Evolutionary conservation across 306 rosid genomes (phyloP).

Genomic region (Gastrolobium villosum): DNA sequence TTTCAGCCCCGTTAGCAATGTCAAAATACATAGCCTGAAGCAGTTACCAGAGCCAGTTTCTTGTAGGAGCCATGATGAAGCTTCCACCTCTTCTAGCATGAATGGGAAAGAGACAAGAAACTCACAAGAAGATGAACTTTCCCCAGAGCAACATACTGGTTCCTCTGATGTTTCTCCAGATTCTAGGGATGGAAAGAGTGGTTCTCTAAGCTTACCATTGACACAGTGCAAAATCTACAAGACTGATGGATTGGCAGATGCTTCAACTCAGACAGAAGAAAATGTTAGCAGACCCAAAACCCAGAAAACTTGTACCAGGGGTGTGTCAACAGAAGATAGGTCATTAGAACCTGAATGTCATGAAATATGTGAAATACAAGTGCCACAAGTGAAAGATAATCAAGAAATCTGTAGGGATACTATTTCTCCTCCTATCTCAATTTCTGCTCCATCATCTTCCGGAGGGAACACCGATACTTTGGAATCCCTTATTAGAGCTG

Average conservation of each 20-base stretch:
- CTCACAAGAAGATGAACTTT: slow-evolving; percentile 79
- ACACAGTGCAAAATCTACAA: slow-evolving; percentile 79
- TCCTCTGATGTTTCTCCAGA: slow-evolving; percentile 75
- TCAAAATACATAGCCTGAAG: slow-evolving; percentile 71
- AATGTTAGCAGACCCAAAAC: slow-evolving; percentile 50
- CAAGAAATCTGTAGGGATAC: slow-evolving; percentile 60
- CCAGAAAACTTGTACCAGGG: slow-evolving; percentile 81
- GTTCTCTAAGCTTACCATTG: slow-evolving; percentile 73
- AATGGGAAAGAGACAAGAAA: slow-evolving; percentile 76
- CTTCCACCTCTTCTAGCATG: slow-evolving; percentile 87
- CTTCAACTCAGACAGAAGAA: slow-evolving; percentile 95
- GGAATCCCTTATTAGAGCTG: slow-evolving; percentile 91
- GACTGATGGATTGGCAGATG: slow-evolving; percentile 82
- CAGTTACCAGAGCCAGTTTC: slow-evolving; percentile 77
- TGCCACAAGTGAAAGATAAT: slow-evolving; percentile 57
- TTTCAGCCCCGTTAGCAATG: slow-evolving; percentile 62
- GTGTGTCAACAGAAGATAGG: slow-evolving; percentile 90
- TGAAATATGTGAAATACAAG: slow-evolving; percentile 51
- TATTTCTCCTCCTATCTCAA: slow-evolving; percentile 70
- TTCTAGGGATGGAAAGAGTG: slow-evolving; percentile 65
- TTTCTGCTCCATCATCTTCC: slow-evolving; percentile 72
- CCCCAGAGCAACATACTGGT: slow-evolving; percentile 55
- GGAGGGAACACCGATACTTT: slow-evolving; percentile 87
- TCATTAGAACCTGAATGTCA: slow-evolving; percentile 63
- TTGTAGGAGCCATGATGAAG: slow-evolving; percentile 75